Conservation (phyloP, 73 alveolate genomes). For the Paramecium bursaria region DNA sequence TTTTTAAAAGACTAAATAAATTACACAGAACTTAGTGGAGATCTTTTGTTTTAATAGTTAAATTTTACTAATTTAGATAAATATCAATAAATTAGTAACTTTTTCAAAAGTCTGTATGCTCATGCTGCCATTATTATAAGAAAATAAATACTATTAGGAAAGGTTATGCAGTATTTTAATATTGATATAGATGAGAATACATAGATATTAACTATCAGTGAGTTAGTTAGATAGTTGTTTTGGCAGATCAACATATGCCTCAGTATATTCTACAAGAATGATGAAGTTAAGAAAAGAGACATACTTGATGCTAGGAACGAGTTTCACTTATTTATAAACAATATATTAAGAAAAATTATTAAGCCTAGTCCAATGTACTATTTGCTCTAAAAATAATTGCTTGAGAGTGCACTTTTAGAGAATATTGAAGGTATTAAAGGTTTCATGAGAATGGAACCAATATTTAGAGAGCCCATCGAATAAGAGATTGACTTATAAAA, state of each 20-base stretch:
- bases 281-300: constrained; percentile 2
- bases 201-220: not conserved
- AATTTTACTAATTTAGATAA: constrained; percentile 21
- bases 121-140: constrained; percentile 14
- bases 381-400: not conserved
- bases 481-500: constrained; percentile 19
- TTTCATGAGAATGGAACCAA: constrained; percentile 57
- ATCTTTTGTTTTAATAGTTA: constrained; percentile 19
- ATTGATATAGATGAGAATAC: constrained; percentile 58
- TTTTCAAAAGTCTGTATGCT: constrained; percentile 17
- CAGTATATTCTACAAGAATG: constrained; percentile 5
- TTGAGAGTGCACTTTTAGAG: not conserved
- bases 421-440: not conserved
- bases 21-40: not conserved
- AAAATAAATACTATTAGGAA: constrained; percentile 54
- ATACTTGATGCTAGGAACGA: constrained; percentile 37
- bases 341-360: not conserved
- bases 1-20: not conserved
- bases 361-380: constrained; percentile 53
- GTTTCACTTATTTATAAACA: constrained; percentile 17
- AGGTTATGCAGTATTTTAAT: constrained; percentile 9
- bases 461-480: constrained; percentile 50
- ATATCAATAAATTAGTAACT: not conserved
- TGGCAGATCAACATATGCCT: constrained; percentile 23
- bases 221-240: constrained; percentile 28